Evolutionary conservation across 257 asterid genomes (phyloP).

Genomic region (Solanum boliviense): DNA sequence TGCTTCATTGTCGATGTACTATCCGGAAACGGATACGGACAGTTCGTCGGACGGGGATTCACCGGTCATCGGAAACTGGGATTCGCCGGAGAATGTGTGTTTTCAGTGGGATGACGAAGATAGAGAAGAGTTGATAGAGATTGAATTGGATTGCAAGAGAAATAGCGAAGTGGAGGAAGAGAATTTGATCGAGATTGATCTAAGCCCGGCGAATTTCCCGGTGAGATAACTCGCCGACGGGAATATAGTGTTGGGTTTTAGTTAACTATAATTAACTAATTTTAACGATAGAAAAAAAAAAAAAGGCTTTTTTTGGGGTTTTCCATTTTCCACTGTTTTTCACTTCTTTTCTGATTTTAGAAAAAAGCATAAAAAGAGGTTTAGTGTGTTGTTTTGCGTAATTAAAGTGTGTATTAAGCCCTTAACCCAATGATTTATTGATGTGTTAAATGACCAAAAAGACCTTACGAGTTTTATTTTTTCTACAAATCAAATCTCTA

Average conservation of each 20-base stretch:
- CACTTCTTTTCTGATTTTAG: not conserved
- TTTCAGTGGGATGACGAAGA: constrained; percentile 62
- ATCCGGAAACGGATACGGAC: constrained; percentile 82
- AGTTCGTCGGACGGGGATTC: constrained; percentile 52
- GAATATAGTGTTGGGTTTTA: not conserved
- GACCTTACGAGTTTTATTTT: not conserved
- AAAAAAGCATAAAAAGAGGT: not conserved
- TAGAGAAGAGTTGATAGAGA: constrained; percentile 67
- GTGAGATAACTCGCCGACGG: not conserved
- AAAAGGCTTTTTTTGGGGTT: not conserved
- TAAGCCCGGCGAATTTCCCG: constrained; percentile 28
- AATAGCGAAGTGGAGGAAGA: constrained; percentile 54
- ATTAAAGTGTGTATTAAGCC: not conserved
- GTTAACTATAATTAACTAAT: not conserved
- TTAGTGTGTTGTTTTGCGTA: not conserved
- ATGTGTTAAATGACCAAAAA: not conserved
- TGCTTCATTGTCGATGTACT: constrained; percentile 59
- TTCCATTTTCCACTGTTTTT: not conserved
- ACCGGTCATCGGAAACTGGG: constrained; percentile 21
- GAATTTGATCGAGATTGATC: constrained; percentile 74
- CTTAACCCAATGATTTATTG: not conserved
- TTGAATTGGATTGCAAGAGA: constrained; percentile 35
- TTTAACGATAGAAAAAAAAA: not conserved
- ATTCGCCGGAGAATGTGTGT: constrained; percentile 25
- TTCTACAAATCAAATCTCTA: not conserved